These are phyloP conservation scores for Starmerella lactis-condensi DNA, from an alignment of 805 yeast species.

Conservation along the genomic window DNA sequence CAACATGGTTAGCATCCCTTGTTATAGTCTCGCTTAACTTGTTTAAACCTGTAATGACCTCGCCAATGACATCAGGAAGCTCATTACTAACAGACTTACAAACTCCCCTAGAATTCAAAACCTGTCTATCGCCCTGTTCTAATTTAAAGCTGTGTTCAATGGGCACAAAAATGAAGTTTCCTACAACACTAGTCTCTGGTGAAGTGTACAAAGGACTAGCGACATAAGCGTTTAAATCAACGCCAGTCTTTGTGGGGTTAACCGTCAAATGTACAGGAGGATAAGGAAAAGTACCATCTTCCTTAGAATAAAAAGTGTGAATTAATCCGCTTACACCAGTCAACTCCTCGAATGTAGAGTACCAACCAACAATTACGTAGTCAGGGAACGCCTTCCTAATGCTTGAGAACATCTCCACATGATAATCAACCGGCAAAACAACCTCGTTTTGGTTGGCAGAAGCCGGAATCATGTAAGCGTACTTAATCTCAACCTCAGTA, in stretches of 20 bases:
- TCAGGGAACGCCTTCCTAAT: constrained; percentile 65
- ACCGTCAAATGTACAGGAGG: constrained; percentile 69
- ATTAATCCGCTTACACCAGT: constrained; percentile 59
- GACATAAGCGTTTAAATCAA: constrained; percentile 52
- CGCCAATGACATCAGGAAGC: too few species aligned
- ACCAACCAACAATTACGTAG: constrained; percentile 72
- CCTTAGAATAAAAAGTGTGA: constrained; percentile 62
- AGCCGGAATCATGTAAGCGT: constrained; percentile 58
- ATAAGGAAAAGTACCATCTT: constrained; percentile 50
- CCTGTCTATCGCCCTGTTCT: constrained; percentile 33
- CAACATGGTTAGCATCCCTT: too few species aligned
- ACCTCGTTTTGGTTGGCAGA: constrained; percentile 57
- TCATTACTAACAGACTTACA: too few species aligned
- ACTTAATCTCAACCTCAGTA: constrained; percentile 48
- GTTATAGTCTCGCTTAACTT: too few species aligned
- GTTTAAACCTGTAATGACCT: too few species aligned
- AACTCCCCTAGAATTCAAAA: constrained; percentile 22
- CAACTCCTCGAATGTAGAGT: constrained; percentile 36
- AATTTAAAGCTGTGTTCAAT: constrained; percentile 47
- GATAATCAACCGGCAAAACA: constrained; percentile 58
- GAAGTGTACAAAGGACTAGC: constrained; percentile 53
- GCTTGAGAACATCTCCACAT: constrained; percentile 48
- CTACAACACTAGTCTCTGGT: constrained; percentile 19
- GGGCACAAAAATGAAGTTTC: constrained; percentile 52
- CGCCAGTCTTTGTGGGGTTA: constrained; percentile 33